These are phyloP conservation scores for Anthracocystis walkeri DNA, from an alignment of 1,284 basidiomycete species.

Conservation along the genomic window DNA sequence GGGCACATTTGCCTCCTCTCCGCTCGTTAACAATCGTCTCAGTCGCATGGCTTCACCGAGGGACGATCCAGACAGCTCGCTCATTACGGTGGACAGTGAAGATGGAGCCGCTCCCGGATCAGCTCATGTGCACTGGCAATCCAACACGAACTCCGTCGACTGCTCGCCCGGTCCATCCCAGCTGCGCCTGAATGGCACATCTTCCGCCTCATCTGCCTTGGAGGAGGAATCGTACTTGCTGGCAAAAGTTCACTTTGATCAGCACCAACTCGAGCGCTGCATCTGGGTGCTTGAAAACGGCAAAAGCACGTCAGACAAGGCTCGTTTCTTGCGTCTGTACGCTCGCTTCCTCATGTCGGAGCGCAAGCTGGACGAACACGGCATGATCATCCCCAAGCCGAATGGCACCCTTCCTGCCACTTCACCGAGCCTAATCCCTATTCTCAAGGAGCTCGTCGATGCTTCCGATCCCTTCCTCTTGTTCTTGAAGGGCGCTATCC, in stretches of 20 bases:
- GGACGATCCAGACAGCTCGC: constrained; percentile 40
- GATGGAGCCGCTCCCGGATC: constrained; percentile 38
- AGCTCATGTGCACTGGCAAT: constrained; percentile 52
- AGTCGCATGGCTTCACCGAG: constrained; percentile 19
- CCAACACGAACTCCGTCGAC: constrained; percentile 46
- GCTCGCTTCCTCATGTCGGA: constrained; percentile 77
- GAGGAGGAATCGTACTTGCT: constrained; percentile 75
- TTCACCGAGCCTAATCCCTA: constrained; percentile 46
- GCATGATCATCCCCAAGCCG: constrained; percentile 51
- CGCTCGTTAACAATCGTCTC: constrained; percentile 29
- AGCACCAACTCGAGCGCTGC: constrained; percentile 83
- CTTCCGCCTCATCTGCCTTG: background rate
- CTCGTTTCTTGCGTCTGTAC: constrained; percentile 83
- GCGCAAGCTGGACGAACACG: constrained; percentile 56
- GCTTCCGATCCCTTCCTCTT: constrained; percentile 60
- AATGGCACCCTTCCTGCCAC: constrained; percentile 49
- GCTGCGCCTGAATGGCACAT: background rate
- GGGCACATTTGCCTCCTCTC: constrained; percentile 28
- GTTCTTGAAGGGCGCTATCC: constrained; percentile 67
- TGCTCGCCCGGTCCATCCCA: constrained; percentile 39
- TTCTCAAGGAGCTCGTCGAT: constrained; percentile 61
- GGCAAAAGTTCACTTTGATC: constrained; percentile 81
- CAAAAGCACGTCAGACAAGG: constrained; percentile 71
- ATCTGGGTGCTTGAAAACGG: constrained; percentile 70
- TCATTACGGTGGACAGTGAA: constrained; percentile 47